A percentile compares a stretch with the other conserved stretches of the same genome.
Conservation (phyloP, 768 basidiomycete species). For the Pisolithus orientalis region DNA sequence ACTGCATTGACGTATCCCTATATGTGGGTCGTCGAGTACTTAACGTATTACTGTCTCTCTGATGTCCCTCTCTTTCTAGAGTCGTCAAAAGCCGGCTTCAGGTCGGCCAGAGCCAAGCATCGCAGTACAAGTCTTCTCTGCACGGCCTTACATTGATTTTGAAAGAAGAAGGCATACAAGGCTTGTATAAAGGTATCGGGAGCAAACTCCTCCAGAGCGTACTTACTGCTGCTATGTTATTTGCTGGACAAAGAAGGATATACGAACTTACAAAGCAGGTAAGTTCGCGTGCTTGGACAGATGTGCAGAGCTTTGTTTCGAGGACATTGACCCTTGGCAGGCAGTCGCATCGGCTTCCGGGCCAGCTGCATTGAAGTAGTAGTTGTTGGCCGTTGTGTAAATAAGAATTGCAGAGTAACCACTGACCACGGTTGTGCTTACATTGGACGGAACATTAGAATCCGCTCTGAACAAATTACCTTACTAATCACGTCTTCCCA, state of each 20-base stretch:
- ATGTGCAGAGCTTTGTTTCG: background rate
- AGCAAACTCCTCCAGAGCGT: slow-evolving; percentile 92
- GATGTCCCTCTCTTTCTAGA: slow-evolving; percentile 18
- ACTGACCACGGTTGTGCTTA: too few species aligned
- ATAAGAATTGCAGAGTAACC: too few species aligned
- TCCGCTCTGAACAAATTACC: too few species aligned
- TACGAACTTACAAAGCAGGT: slow-evolving; percentile 65
- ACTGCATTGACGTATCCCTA: slow-evolving; percentile 67
- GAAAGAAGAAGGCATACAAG: slow-evolving; percentile 70
- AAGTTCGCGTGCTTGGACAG: background rate
- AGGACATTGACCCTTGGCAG: background rate
- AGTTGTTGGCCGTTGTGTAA: background rate
- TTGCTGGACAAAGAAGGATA: slow-evolving; percentile 80
- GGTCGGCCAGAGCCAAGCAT: slow-evolving; percentile 61
- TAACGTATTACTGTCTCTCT: background rate
- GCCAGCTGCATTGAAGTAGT: background rate
- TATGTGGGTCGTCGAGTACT: slow-evolving; percentile 39
- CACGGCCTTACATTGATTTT: slow-evolving; percentile 77
- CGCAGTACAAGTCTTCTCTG: slow-evolving; percentile 68
- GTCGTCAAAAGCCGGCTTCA: slow-evolving; percentile 78
- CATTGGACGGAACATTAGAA: too few species aligned
- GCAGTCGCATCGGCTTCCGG: background rate
- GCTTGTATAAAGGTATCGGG: slow-evolving; percentile 80
- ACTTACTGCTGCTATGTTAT: slow-evolving; percentile 89
- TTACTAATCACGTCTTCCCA: background rate